Evolutionary conservation across 352 stramenopile species (phyloP).

Genomic region (Thraustochytrium striatum): DNA sequence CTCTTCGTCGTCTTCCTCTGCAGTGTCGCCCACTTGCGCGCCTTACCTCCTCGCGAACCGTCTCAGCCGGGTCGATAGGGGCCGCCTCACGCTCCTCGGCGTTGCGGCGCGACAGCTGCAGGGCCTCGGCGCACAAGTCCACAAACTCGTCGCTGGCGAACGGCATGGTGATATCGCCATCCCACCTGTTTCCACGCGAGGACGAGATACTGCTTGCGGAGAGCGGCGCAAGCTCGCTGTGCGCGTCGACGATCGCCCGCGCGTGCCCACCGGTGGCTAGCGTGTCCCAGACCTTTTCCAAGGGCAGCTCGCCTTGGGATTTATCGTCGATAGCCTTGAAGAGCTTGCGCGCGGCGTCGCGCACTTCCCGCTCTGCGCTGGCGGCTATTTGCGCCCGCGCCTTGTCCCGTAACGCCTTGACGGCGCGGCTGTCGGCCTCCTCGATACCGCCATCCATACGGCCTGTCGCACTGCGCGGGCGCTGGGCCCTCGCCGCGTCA

Average conservation of each 20-base stretch:
- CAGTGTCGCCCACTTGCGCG: neutral
- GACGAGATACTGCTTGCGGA: slow-evolving; percentile 27
- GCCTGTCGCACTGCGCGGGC: slow-evolving; percentile 14
- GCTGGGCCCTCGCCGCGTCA: neutral
- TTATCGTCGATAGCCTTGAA: slow-evolving; percentile 18
- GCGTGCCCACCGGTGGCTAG: neutral
- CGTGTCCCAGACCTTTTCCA: neutral
- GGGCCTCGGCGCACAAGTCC: neutral
- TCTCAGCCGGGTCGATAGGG: neutral
- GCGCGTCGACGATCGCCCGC: neutral
- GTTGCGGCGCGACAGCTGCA: neutral
- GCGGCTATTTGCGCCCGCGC: neutral
- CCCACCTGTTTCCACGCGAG: slow-evolving; percentile 11
- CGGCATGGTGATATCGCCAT: slow-evolving; percentile 12
- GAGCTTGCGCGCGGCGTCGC: neutral
- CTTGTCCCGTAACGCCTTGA: neutral
- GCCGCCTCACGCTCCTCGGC: neutral
- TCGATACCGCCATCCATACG: slow-evolving; percentile 30
- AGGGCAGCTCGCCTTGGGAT: neutral
- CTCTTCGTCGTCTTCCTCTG: neutral
- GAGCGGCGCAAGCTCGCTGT: neutral
- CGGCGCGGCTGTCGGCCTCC: slow-evolving; percentile 5
- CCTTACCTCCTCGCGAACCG: neutral
- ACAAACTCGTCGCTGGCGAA: slow-evolving; percentile 11
- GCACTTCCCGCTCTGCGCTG: neutral